Percentiles rank a stretch among this genome's conserved stretches.
phyloP scores from a whole-genome alignment of 139 green algal species.

The Ettlia oleoabundans region DNA sequence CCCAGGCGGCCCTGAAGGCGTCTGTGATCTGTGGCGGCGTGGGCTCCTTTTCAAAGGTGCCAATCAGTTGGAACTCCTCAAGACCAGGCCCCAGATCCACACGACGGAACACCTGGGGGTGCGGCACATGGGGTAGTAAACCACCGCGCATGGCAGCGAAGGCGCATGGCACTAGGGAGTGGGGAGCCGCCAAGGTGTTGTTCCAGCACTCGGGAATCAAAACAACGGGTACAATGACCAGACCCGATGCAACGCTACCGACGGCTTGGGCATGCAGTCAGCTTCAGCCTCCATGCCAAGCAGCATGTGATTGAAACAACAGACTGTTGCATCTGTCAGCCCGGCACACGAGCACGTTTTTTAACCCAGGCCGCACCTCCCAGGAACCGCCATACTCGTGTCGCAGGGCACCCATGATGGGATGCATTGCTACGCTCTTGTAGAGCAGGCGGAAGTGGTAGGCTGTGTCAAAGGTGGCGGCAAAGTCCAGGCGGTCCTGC shows the following conservation, averaged over 20 bases:
- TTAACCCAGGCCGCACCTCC: constrained; percentile 50
- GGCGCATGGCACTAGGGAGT: neutral
- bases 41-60: constrained; percentile 51
- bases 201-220: too few relatives aligned
- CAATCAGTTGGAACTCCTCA: constrained; percentile 59
- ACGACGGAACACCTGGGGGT: constrained; percentile 50
- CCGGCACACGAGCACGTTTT: too few relatives aligned
- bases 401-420: constrained; percentile 71
- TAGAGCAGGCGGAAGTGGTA: constrained; percentile 76
- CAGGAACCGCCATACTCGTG: constrained; percentile 56
- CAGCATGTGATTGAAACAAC: too few relatives aligned
- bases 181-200: too few relatives aligned
- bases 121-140: neutral
- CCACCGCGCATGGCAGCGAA: neutral
- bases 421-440: constrained; percentile 53
- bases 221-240: too few relatives aligned
- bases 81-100: constrained; percentile 43
- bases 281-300: too few relatives aligned
- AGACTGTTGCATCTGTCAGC: too few relatives aligned
- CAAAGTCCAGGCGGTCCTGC: constrained; percentile 58
- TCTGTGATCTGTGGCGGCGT: constrained; percentile 37
- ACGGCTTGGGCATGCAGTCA: too few relatives aligned
- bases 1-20: constrained; percentile 31
- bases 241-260: too few relatives aligned
- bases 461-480: constrained; percentile 48